Evolutionary conservation across 306 rosid genomes (phyloP).

Genomic region (Prunus mira): DNA sequence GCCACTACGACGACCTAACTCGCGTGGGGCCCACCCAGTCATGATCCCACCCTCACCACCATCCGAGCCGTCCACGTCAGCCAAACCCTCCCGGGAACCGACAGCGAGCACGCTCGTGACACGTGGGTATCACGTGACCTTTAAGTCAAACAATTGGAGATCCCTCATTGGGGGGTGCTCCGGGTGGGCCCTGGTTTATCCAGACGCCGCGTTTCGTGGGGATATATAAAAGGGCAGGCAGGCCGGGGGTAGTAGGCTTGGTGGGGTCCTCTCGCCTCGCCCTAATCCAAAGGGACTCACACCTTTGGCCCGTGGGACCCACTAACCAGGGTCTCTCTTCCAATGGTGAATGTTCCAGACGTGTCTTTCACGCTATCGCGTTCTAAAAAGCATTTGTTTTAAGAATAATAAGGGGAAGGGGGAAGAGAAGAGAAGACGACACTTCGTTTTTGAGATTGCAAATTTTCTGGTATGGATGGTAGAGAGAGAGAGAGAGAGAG

Average conservation of each 20-base stretch:
- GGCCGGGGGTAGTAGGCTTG: not conserved
- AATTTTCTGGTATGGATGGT: not conserved
- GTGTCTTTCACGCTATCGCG: slow-evolving; percentile 20
- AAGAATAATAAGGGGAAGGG: not conserved
- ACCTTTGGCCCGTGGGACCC: slow-evolving; percentile 16
- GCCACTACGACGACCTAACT: not conserved
- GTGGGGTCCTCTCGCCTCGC: not conserved
- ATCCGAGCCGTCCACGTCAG: slow-evolving; percentile 11
- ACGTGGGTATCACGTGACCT: slow-evolving; percentile 33
- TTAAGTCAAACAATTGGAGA: not conserved
- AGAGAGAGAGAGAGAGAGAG: not conserved
- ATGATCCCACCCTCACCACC: not conserved
- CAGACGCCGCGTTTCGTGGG: slow-evolving; percentile 30
- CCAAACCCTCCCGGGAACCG: not conserved
- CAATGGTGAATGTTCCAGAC: slow-evolving; percentile 31
- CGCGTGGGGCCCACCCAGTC: slow-evolving; percentile 1
- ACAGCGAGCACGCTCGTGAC: not conserved
- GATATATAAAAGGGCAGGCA: not conserved
- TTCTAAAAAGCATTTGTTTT: not conserved
- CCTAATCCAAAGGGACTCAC: not conserved
- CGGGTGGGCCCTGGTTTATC: slow-evolving; percentile 30
- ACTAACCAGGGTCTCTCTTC: not conserved
- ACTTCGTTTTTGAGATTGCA: too few species aligned
- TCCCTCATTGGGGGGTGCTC: not conserved
- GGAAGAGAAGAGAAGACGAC: not conserved